A percentile compares a stretch with the other conserved stretches of the same genome.
Conservation (phyloP, 2,329 filamentous ascomycete species). For the Gyromitra esculenta region DNA sequence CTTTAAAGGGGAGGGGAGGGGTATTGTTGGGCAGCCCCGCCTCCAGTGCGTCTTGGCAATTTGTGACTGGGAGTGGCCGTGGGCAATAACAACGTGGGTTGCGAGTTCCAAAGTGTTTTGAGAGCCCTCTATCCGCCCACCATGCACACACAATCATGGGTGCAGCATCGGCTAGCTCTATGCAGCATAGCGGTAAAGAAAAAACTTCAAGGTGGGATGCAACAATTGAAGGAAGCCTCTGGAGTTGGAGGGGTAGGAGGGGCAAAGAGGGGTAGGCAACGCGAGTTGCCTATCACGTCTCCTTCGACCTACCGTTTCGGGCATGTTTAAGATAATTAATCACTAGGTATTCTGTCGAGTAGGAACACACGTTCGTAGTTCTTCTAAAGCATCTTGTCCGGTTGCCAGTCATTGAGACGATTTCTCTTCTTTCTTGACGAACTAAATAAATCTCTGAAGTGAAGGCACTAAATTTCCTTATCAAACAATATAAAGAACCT, state of each 20-base stretch:
- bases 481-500: neutral
- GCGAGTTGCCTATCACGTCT: constrained; percentile 31
- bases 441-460: neutral
- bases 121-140: neutral
- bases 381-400: constrained; percentile 21
- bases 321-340: constrained; percentile 17
- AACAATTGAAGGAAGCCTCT: constrained; percentile 7
- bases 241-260: constrained; percentile 43
- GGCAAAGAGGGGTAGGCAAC: constrained; percentile 50
- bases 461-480: constrained; percentile 20
- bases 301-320: constrained; percentile 39
- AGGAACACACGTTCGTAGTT: constrained; percentile 22
- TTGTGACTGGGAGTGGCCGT: constrained; percentile 49
- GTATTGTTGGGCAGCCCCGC: constrained; percentile 43
- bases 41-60: constrained; percentile 52
- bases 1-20: constrained; percentile 52
- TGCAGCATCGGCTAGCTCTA: constrained; percentile 31
- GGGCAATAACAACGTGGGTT: neutral
- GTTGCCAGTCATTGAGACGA: neutral
- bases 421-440: constrained; percentile 4
- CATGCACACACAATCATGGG: neutral
- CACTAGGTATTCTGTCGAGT: neutral
- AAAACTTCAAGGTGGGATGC: constrained; percentile 20
- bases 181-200: constrained; percentile 27
- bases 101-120: constrained; percentile 10